phyloP scores from a whole-genome alignment of 1,284 basidiomycete species.

The Tilletia setariae region DNA sequence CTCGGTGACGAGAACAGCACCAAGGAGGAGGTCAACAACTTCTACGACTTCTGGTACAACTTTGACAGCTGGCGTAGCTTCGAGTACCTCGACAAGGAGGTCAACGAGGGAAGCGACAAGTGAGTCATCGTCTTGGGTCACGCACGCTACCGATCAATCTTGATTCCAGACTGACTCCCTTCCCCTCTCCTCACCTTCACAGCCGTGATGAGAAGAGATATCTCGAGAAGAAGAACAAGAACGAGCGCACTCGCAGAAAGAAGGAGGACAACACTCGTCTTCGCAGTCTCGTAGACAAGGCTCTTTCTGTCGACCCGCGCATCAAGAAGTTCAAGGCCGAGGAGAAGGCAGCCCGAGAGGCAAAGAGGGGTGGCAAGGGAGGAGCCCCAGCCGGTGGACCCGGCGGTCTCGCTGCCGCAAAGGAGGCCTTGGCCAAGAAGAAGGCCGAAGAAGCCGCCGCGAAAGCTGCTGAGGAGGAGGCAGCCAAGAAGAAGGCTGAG shows the following conservation, averaged over 20 bases:
- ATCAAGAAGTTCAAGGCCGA: constrained; percentile 97
- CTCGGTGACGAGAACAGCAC: constrained; percentile 71
- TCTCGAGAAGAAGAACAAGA: constrained; percentile 99
- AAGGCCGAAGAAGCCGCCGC: constrained; percentile 56
- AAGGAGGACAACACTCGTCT: constrained; percentile 95
- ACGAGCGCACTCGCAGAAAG: constrained; percentile 90
- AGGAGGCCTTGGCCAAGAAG: constrained; percentile 27
- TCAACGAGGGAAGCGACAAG: constrained; percentile 93
- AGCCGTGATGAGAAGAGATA: constrained; percentile 96
- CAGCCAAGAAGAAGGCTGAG: constrained; percentile 67
- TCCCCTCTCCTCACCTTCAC: constrained; percentile 44
- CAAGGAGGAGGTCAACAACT: constrained; percentile 81
- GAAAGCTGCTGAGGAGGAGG: constrained; percentile 63
- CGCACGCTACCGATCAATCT: neutral
- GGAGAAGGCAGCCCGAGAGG: constrained; percentile 90
- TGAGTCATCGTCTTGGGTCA: neutral
- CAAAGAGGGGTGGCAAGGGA: constrained; percentile 72
- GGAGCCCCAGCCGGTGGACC: constrained; percentile 51
- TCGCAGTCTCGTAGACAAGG: constrained; percentile 80
- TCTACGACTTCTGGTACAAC: constrained; percentile 99
- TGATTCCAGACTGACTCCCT: neutral
- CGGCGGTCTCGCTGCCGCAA: constrained; percentile 39
- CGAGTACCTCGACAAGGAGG: constrained; percentile 97
- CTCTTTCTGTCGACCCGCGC: constrained; percentile 81
- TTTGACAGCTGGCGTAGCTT: constrained; percentile 98